Percentiles rank a stretch among this genome's conserved stretches.
Evolutionary conservation across 2,329 filamentous ascomycete genomes (phyloP).

Genomic region (Diaporthe sp.): DNA sequence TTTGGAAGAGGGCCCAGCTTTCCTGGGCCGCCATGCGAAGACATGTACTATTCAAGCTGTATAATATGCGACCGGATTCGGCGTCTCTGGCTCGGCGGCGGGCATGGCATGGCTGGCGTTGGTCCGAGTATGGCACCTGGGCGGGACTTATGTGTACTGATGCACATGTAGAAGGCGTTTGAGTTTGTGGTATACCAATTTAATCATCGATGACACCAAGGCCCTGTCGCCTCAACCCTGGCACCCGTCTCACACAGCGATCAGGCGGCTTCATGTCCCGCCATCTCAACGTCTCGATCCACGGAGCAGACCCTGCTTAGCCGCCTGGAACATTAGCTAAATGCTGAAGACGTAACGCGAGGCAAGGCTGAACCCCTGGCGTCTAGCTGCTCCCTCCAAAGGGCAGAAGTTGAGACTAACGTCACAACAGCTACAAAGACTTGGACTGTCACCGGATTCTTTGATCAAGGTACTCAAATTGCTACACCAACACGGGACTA

Average conservation of each 20-base stretch:
- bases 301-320: no score
- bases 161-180: slow-evolving; percentile 13
- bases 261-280: not conserved
- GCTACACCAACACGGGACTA: not conserved
- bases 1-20: not conserved
- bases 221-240: not conserved
- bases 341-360: not conserved
- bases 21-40: not conserved
- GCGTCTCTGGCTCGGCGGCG: not conserved
- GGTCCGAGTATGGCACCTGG: not conserved
- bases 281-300: not conserved
- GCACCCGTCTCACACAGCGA: not conserved
- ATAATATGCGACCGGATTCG: not conserved
- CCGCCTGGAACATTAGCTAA: not conserved
- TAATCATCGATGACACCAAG: not conserved
- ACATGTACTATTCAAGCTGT: not conserved
- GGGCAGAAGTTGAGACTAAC: not conserved
- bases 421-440: not conserved
- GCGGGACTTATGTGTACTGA: not conserved
- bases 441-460: not conserved
- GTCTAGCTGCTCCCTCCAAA: not conserved
- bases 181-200: not conserved
- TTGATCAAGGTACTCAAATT: not conserved
- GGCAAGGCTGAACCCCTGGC: not conserved
- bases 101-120: slow-evolving; percentile 22